Evolutionary conservation across 495 filamentous ascomycete genomes (phyloP).

Genomic region (Neurospora cerealis): DNA sequence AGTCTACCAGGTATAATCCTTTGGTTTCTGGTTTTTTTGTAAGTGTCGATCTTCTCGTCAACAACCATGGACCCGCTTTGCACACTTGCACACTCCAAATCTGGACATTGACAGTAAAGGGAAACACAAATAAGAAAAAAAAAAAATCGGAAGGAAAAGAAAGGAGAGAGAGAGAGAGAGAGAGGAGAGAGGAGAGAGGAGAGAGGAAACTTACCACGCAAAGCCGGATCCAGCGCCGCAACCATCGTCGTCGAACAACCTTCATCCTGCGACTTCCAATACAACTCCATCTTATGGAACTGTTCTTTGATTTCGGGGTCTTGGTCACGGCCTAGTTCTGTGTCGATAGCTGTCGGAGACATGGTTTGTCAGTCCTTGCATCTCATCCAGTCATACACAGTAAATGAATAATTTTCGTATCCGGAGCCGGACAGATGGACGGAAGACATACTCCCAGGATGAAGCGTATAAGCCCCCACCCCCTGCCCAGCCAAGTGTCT

Average conservation of each 20-base stretch:
- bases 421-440: too few species aligned
- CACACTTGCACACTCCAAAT: not conserved
- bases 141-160: too few species aligned
- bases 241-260: slow-evolving; percentile 49
- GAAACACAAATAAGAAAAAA: not conserved
- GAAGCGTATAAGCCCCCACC: slow-evolving; percentile 32
- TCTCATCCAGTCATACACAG: too few species aligned
- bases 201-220: slow-evolving; percentile 38
- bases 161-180: too few species aligned
- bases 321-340: slow-evolving; percentile 31
- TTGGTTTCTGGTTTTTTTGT: slow-evolving; percentile 30
- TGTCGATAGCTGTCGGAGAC: slow-evolving; percentile 28
- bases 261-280: slow-evolving; percentile 42
- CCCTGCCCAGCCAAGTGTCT: slow-evolving; percentile 21
- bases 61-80: too few species aligned
- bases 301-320: slow-evolving; percentile 27
- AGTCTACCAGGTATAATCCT: slow-evolving; percentile 31
- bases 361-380: too few species aligned
- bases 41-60: too few species aligned
- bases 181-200: too few species aligned
- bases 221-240: slow-evolving; percentile 45
- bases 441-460: slow-evolving; percentile 36
- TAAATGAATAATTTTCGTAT: too few species aligned
- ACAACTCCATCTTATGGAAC: slow-evolving; percentile 26
- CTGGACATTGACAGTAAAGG: too few species aligned